Evolutionary conservation across 805 yeast genomes (phyloP).

Genomic region (Komagataella ulmi): DNA sequence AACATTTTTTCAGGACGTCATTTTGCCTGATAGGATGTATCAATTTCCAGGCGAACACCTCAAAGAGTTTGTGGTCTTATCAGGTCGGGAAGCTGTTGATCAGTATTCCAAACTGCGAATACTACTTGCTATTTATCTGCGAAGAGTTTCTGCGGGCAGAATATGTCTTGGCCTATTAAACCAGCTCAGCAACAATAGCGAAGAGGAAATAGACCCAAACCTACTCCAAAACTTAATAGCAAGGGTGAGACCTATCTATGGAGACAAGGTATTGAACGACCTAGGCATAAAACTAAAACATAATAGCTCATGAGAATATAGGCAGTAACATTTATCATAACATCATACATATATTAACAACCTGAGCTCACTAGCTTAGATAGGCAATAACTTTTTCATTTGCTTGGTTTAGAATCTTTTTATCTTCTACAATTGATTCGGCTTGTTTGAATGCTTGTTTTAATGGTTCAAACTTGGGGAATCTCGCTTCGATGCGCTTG

Average conservation of each 20-base stretch:
- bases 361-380: not conserved
- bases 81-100: not conserved
- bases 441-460: not conserved
- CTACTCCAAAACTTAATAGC: not conserved
- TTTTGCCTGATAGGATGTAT: not conserved
- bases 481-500: conserved; percentile 2
- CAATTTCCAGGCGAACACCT: not conserved
- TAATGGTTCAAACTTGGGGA: not conserved
- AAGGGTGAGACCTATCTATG: not conserved
- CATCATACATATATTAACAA: not conserved
- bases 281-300: not conserved
- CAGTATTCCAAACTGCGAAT: not conserved
- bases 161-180: not conserved
- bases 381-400: not conserved
- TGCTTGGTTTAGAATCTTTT: not conserved
- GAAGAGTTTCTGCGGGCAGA: not conserved
- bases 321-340: not conserved
- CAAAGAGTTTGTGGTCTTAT: not conserved
- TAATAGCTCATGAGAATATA: not conserved
- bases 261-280: not conserved
- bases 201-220: not conserved
- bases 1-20: not conserved
- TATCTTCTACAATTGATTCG: not conserved
- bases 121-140: not conserved
- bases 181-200: not conserved